phyloP scores from a whole-genome alignment of 768 basidiomycete genomes.

The Mycena chlorophos region DNA sequence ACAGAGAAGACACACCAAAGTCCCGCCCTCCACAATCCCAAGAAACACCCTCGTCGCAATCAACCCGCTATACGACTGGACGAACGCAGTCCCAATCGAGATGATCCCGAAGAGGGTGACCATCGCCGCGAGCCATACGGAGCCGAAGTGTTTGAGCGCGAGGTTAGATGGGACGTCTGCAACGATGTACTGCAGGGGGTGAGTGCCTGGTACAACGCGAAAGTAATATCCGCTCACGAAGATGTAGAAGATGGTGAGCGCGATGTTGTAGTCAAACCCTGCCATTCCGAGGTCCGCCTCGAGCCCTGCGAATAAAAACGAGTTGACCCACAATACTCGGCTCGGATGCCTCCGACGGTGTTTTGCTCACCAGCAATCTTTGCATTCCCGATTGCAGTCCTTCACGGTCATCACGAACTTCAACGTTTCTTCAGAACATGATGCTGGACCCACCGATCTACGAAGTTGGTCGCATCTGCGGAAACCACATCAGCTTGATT shows the following conservation, averaged over 20 bases:
- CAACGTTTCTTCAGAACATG: background rate
- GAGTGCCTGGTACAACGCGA: background rate
- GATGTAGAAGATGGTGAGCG: conserved; percentile 43
- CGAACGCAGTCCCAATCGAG: conserved; percentile 42
- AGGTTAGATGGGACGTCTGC: conserved; percentile 46
- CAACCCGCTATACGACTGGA: conserved; percentile 34
- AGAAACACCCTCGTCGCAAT: conserved; percentile 41
- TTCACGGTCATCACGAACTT: background rate
- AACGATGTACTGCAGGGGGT: conserved; percentile 33
- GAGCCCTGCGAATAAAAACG: conserved; percentile 28
- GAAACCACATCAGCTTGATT: background rate
- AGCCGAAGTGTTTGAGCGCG: conserved; percentile 41
- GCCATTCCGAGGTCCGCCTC: conserved; percentile 44
- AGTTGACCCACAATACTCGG: background rate
- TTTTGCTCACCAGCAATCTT: conserved; percentile 32
- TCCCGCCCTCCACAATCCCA: conserved; percentile 44
- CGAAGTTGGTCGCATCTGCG: conserved; percentile 40
- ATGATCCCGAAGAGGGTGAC: conserved; percentile 39
- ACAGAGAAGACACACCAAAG: conserved; percentile 32
- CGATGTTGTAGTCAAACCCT: conserved; percentile 43
- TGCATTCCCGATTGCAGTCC: conserved; percentile 34
- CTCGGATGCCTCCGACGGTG: background rate
- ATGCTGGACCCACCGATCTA: conserved; percentile 34
- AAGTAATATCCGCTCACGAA: conserved; percentile 28
- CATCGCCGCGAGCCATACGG: conserved; percentile 39